Base-by-base conservation (phyloP, 441 rosid genomes). In the Jatropha podagrica region DNA sequence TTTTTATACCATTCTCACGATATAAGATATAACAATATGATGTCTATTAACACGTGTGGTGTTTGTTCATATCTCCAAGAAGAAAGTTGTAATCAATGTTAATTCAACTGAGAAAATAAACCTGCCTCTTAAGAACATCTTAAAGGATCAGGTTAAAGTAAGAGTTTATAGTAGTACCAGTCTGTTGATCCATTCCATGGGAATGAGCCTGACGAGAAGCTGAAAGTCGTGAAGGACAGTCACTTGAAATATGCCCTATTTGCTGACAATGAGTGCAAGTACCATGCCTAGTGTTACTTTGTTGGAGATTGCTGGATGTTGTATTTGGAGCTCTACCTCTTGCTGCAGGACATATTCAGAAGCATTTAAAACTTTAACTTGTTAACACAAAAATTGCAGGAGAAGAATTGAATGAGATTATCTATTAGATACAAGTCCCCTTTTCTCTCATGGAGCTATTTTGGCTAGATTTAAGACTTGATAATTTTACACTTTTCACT, bases 231-330 rank as follows among this genome's bases (percentile, higher is more conserved):
- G 91, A 87, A 66, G 95, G 99, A 75, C 98, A 96, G 78, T 85
- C 83, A 62, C 77, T 79, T 65, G 95, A 89, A 77, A 88, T 76
- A 87, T 96, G 99, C 65, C 99, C 95, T 66, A 80, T 74, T 78
- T 89, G 98, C 79, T 86, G 90, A 83, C 99, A 96, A 81, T 89
- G 87, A 58, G 77, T 69, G 84, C 99, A 95, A 71, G 80, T 72
- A 73, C 68, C 82, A 75, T 81, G 89, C 83, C 95, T 85, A 46
- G 49, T 69, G 77, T 78, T 87, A 79, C 86, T 86, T 80, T 86
- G 90, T 83, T 82, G 96, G 74, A 75, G 82, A 79, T 79, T 84
- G 85, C 79, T 80, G 44, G 88, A 69, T 59, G 88, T 38, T 64
- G 85, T 74, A 63, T 75, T 82, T 48, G 91, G 81, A 66, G 84